These are phyloP conservation scores for Venturiaceae sp. DNA, from an alignment of 2,329 filamentous ascomycete species.

Conservation along the genomic window DNA sequence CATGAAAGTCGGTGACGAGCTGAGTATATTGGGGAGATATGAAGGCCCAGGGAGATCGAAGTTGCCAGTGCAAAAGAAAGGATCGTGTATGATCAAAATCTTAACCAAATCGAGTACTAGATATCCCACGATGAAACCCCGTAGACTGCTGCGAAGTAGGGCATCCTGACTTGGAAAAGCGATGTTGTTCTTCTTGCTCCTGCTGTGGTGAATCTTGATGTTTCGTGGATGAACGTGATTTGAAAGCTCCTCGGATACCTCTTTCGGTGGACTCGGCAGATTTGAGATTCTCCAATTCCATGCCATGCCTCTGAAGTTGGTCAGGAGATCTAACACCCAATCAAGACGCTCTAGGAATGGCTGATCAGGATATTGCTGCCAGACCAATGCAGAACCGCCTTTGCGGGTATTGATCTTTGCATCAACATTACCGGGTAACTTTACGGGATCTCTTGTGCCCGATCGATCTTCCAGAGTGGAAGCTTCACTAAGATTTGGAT, in stretches of 20 bases:
- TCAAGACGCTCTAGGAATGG: slow-evolving; percentile 43
- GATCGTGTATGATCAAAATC: slow-evolving; percentile 61
- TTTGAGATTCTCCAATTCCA: slow-evolving; percentile 49
- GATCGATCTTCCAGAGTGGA: background rate
- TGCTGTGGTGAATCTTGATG: background rate
- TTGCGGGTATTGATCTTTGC: slow-evolving; percentile 4
- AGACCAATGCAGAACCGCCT: slow-evolving; percentile 31
- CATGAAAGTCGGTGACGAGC: slow-evolving; percentile 36
- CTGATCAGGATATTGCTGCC: slow-evolving; percentile 42
- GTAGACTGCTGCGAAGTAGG: slow-evolving; percentile 23
- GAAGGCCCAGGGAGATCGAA: slow-evolving; percentile 30
- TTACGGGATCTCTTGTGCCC: slow-evolving; percentile 6
- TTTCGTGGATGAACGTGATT: background rate
- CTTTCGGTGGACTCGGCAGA: slow-evolving; percentile 33
- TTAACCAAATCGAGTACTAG: slow-evolving; percentile 62
- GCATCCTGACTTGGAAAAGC: slow-evolving; percentile 7
- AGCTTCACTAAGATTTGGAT: background rate
- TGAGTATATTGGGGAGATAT: slow-evolving; percentile 33
- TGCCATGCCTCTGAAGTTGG: slow-evolving; percentile 46
- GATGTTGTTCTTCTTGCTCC: slow-evolving; percentile 15
- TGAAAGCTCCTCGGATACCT: slow-evolving; percentile 26
- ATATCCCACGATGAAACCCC: slow-evolving; percentile 46
- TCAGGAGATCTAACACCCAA: slow-evolving; percentile 48
- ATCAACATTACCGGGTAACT: background rate
- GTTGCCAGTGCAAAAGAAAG: slow-evolving; percentile 58